Conservation (phyloP, 495 filamentous ascomycete genomes). For the Neurospora africana region DNA sequence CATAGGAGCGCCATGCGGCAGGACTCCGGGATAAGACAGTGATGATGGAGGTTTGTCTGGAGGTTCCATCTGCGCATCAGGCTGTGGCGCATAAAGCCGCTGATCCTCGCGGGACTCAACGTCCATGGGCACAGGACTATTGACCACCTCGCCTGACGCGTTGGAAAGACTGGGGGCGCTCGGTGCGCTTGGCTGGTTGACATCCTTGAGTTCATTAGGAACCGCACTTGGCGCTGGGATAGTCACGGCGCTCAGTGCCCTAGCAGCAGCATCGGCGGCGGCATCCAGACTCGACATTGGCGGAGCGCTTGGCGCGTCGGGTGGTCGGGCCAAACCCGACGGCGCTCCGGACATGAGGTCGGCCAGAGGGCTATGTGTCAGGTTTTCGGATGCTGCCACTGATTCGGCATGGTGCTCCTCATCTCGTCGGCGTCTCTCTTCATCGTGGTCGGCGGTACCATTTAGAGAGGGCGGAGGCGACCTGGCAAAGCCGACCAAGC, state of each 20-base stretch:
- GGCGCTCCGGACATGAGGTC: constrained; percentile 43
- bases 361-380: constrained; percentile 39
- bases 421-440: constrained; percentile 35
- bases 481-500: constrained; percentile 37
- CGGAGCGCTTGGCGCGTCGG: constrained; percentile 30
- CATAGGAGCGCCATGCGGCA: constrained; percentile 26
- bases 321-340: constrained; percentile 42
- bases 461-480: constrained; percentile 32
- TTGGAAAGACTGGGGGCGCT: constrained; percentile 27
- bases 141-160: constrained; percentile 25
- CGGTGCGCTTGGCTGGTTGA: constrained; percentile 30
- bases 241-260: constrained; percentile 21
- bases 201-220: constrained; percentile 25
- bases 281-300: constrained; percentile 22
- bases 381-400: constrained; percentile 40
- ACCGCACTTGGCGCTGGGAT: constrained; percentile 22
- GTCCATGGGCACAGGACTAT: constrained; percentile 35
- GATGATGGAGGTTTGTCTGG: constrained; percentile 32
- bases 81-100: constrained; percentile 26
- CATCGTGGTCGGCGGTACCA: constrained; percentile 45
- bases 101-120: constrained; percentile 28
- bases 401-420: constrained; percentile 35
- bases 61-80: constrained; percentile 34
- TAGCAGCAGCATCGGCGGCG: constrained; percentile 21
- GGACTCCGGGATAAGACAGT: constrained; percentile 34